Evolutionary conservation across 2,329 filamentous ascomycete species (phyloP), one percentile per base, ranked within the genome.

Genomic region (Madurella fahalii): DNA sequence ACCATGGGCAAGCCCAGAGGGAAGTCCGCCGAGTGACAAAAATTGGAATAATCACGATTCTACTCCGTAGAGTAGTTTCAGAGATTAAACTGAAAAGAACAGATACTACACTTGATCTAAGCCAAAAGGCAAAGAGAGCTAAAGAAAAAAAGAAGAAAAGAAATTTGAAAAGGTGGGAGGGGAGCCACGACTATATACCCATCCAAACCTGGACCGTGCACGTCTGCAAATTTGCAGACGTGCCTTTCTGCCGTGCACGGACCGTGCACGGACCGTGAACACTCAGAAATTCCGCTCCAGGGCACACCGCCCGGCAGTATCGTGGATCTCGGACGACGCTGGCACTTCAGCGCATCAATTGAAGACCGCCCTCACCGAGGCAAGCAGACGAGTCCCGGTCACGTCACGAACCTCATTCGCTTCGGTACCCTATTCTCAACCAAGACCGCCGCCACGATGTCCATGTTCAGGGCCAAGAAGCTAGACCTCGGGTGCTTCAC

Each of bases 381-480:
- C 34, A 11, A 37, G 34, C 34, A 37, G 11, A 15, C 4, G 2
- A 37, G 13, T 4, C 11, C 34, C 34, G 34, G 13, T 15, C 13
- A 9, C 34, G 4, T 11, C 13, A 11, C 34, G 13, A 11, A 37
- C 11, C 34, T 37, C 11, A 11, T 5, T 37, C 41, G 20, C 18
- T 12, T 9, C 11, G 15, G 2, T 5, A 9, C 46, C 15, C 30
- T 40, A 12, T 17, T 3, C 5, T 5, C 9, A 20, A 31, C n/a
- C n/a, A 2, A 30, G 18, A 44, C 2, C 30, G 48, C 54, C 63
- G 61, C 71, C 77, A 82, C 62, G 60, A 90, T 90, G 86, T 86
- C 89, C 46, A 89, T 92, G 77, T 96, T 96, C 74, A 81, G 91
- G 65, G 80, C 91, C 32, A 95, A 95, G 75, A 92, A 86, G 78